Conservation (phyloP, 2,329 filamentous ascomycete genomes). For the Arthrobotrys megalospora region DNA sequence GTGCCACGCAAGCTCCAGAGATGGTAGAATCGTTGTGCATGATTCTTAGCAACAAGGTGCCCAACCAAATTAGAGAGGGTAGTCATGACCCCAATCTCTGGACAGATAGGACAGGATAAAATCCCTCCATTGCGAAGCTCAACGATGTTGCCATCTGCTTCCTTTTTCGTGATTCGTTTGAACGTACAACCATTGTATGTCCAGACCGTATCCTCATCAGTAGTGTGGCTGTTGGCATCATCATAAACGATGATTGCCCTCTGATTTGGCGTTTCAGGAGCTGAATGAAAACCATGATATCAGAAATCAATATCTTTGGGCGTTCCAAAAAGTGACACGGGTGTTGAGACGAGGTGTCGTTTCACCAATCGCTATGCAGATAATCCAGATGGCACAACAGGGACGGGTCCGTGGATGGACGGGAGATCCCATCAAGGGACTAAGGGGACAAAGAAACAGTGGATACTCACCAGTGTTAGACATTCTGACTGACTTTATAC, state of each 20-base stretch:
- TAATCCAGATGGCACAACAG: no score
- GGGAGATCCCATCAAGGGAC: background rate
- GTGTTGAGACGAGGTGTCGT: background rate
- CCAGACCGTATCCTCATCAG: slow-evolving; percentile 16
- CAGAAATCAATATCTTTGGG: background rate
- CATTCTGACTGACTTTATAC: background rate
- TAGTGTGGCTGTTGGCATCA: background rate
- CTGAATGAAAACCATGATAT: background rate
- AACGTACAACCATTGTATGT: slow-evolving; percentile 36
- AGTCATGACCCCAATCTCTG: slow-evolving; percentile 14
- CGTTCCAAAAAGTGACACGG: background rate
- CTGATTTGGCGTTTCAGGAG: background rate
- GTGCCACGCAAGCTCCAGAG: slow-evolving; percentile 15
- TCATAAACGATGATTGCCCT: background rate
- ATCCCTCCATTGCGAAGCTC: slow-evolving; percentile 41
- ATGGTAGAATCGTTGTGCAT: slow-evolving; percentile 24
- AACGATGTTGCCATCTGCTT: slow-evolving; percentile 8
- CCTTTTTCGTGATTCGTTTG: slow-evolving; percentile 45
- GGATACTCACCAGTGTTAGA: slow-evolving; percentile 1
- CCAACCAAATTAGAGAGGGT: slow-evolving; percentile 38
- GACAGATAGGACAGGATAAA: slow-evolving; percentile 34
- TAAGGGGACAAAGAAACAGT: background rate
- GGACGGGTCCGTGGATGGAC: background rate
- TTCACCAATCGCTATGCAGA: no score
- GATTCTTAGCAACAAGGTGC: slow-evolving; percentile 24